phyloP scores from a whole-genome alignment of 805 yeast species.

The Kluyveromyces aestuarii region DNA sequence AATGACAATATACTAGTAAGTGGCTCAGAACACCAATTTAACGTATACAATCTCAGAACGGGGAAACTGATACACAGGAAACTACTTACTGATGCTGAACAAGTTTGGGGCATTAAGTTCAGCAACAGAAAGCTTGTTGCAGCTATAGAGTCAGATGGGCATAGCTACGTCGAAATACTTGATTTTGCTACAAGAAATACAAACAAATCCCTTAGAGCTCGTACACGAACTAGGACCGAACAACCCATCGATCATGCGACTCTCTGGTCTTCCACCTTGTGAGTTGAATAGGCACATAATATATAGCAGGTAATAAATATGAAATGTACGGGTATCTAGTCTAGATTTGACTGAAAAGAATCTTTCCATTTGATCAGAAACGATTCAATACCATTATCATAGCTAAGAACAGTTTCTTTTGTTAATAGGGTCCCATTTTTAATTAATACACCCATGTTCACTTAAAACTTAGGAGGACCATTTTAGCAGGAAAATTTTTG shows the following conservation, averaged over 20 bases:
- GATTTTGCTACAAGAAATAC: conserved; percentile 47
- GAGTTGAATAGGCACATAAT: neutral
- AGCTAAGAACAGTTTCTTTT: neutral
- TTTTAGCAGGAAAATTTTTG: conserved; percentile 14
- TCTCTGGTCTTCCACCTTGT: conserved; percentile 1
- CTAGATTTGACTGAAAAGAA: neutral
- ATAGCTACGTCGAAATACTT: conserved; percentile 73
- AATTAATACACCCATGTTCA: neutral
- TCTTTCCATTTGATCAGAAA: too few species aligned
- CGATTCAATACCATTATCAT: neutral
- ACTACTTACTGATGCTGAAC: conserved; percentile 66
- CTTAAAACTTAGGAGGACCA: conserved; percentile 3
- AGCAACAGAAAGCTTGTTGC: conserved; percentile 80
- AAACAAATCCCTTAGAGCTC: neutral
- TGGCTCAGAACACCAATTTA: conserved; percentile 82
- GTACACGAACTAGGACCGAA: neutral
- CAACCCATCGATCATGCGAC: neutral
- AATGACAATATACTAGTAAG: conserved; percentile 77
- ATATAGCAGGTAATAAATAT: neutral
- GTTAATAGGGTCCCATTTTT: neutral
- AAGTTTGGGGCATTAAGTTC: conserved; percentile 91
- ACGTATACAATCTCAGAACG: conserved; percentile 75
- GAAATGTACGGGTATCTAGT: neutral
- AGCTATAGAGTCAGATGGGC: conserved; percentile 70
- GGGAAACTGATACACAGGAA: conserved; percentile 69